These are phyloP conservation scores for Pseudoturritis turrita DNA, from an alignment of 345 rosid genomes.

Conservation along the genomic window DNA sequence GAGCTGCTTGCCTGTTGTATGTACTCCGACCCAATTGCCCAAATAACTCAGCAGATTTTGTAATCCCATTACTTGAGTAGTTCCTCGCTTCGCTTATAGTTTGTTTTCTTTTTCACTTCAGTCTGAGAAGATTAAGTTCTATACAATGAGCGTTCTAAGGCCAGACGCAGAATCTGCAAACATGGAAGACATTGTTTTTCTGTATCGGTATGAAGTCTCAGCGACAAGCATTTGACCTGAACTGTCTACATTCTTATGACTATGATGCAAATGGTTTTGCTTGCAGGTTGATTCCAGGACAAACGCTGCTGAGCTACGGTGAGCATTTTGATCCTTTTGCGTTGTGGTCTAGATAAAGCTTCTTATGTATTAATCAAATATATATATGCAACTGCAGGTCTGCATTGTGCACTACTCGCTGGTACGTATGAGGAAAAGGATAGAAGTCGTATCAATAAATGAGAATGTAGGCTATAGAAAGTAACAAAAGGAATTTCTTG, in stretches of 20 bases:
- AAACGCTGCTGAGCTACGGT: conserved; percentile 83
- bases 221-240: neutral
- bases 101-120: conserved; percentile 22
- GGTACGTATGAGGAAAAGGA: conserved; percentile 36
- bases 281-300: conserved; percentile 84
- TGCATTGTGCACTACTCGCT: conserved; percentile 84
- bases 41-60: neutral
- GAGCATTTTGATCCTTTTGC: conserved; percentile 19
- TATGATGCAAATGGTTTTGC: conserved; percentile 1
- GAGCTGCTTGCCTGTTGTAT: conserved; percentile 68
- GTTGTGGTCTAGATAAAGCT: neutral
- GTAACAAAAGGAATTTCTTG: neutral
- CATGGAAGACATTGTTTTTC: conserved; percentile 74
- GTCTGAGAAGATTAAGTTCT: conserved; percentile 75
- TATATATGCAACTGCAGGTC: conserved; percentile 47
- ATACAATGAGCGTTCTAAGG: conserved; percentile 88
- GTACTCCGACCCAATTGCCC: conserved; percentile 17
- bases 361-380: neutral
- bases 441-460: neutral
- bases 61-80: neutral
- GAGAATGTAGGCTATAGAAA: neutral
- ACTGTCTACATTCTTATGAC: neutral
- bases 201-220: conserved; percentile 59
- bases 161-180: conserved; percentile 53
- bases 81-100: neutral